These are phyloP conservation scores for Diplodia mutila DNA, from an alignment of 2,329 filamentous ascomycete species.

Conservation along the genomic window DNA sequence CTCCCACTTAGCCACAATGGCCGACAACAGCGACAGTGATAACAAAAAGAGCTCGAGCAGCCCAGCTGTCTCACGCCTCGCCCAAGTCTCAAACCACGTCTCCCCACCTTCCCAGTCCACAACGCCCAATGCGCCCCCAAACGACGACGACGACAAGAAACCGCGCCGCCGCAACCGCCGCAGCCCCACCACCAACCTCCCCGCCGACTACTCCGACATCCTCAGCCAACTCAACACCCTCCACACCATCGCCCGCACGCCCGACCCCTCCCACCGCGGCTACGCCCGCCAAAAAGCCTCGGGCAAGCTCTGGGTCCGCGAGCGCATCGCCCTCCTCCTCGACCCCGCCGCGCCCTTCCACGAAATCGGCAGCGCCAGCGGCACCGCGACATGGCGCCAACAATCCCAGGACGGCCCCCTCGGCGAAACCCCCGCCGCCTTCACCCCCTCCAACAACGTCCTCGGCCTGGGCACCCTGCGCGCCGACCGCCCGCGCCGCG, in stretches of 20 bases:
- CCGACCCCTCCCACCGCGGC: slow-evolving; percentile 58
- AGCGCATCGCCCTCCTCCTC: slow-evolving; percentile 62
- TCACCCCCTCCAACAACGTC: slow-evolving; percentile 65
- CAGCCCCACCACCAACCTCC: slow-evolving; percentile 60
- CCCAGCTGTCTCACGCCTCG: slow-evolving; percentile 49
- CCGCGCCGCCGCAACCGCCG: slow-evolving; percentile 43
- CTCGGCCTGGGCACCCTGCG: slow-evolving; percentile 61
- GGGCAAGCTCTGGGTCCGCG: slow-evolving; percentile 68
- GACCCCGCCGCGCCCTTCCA: slow-evolving; percentile 57
- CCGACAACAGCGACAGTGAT: slow-evolving; percentile 1
- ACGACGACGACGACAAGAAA: slow-evolving; percentile 29
- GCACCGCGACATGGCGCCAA: slow-evolving; percentile 63
- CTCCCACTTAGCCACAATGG: neutral
- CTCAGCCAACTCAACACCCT: slow-evolving; percentile 60
- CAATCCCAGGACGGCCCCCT: slow-evolving; percentile 52
- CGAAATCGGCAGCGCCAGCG: slow-evolving; percentile 64
- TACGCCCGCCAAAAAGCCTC: slow-evolving; percentile 66
- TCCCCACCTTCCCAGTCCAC: slow-evolving; percentile 24
- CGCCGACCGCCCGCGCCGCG: slow-evolving; percentile 58
- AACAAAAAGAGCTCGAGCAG: slow-evolving; percentile 25
- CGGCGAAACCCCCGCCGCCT: slow-evolving; percentile 34
- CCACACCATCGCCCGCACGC: slow-evolving; percentile 57
- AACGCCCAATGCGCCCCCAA: neutral
- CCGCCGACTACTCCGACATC: slow-evolving; percentile 65
- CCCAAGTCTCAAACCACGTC: slow-evolving; percentile 54